phyloP scores from a whole-genome alignment of 495 filamentous ascomycete species.

The Parachaetomium inaequale region DNA sequence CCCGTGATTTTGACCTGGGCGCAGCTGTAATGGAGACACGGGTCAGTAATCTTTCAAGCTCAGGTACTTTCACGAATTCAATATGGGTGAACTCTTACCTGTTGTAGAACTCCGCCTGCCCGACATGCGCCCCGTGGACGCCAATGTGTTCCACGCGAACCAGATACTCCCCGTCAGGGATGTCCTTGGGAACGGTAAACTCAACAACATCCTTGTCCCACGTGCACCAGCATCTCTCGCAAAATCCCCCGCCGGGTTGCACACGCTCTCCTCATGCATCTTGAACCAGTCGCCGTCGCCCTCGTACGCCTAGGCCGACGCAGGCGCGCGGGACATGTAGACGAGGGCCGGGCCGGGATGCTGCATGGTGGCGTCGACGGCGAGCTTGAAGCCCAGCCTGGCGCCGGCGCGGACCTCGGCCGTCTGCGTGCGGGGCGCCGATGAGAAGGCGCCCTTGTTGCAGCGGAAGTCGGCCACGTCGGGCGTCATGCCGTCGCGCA shows the following conservation, averaged over 20 bases:
- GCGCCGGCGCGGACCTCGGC: not conserved
- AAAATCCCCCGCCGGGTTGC: not conserved
- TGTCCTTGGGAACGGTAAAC: not conserved
- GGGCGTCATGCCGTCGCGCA: not conserved
- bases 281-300: not conserved
- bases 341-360: not conserved
- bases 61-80: too few relatives aligned
- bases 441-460: not conserved
- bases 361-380: not conserved
- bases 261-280: not conserved
- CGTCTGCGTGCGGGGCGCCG: not conserved
- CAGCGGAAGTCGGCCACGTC: not conserved
- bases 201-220: not conserved
- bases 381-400: not conserved
- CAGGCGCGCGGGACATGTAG: not conserved
- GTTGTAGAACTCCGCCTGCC: slow-evolving; percentile 6
- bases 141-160: slow-evolving; percentile 6
- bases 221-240: not conserved
- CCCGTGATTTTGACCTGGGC: slow-evolving; percentile 5
- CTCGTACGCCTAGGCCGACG: not conserved
- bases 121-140: not conserved
- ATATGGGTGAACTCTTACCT: too few relatives aligned
- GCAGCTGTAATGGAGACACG: too few relatives aligned
- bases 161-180: slow-evolving; percentile 7
- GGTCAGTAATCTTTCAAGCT: too few relatives aligned